These are phyloP conservation scores for Simmondsia chinensis DNA, from an alignment of 148 eudicot genomes.

Conservation along the genomic window DNA sequence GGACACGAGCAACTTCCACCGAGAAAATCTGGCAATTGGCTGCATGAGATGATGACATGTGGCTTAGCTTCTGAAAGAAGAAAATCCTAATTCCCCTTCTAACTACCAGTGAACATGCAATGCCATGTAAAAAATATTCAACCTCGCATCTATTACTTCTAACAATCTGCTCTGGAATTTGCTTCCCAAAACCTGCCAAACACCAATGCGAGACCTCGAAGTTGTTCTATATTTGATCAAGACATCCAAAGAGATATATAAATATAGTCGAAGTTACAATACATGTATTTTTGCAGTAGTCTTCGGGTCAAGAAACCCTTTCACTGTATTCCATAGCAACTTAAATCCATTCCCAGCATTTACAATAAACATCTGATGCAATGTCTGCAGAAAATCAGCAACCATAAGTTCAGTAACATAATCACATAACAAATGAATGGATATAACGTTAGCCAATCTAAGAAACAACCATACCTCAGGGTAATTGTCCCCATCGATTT, in stretches of 20 bases:
- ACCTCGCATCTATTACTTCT: conserved; percentile 80
- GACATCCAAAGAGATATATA: not conserved
- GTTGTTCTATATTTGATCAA: not conserved
- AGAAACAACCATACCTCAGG: conserved; percentile 58
- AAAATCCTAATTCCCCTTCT: not conserved
- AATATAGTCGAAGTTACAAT: conserved; percentile 5
- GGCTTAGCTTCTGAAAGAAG: conserved; percentile 8
- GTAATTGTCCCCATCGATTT: conserved; percentile 87
- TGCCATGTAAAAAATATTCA: conserved; percentile 5
- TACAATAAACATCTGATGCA: conserved; percentile 87
- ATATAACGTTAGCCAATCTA: not conserved
- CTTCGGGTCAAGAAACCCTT: conserved; percentile 79
- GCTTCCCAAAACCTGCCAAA: conserved; percentile 70
- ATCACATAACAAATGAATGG: not conserved
- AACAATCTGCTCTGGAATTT: conserved; percentile 60
- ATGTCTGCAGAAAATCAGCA: conserved; percentile 41
- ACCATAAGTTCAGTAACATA: too few species aligned
- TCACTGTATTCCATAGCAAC: conserved; percentile 66
- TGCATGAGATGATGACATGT: conserved; percentile 21
- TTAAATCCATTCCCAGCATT: conserved; percentile 94
- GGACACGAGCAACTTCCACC: conserved; percentile 86
- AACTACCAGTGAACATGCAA: conserved; percentile 2
- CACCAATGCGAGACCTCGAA: not conserved
- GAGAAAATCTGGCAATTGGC: conserved; percentile 90
- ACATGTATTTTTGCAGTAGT: conserved; percentile 90